Base-by-base conservation (phyloP, 2,329 filamentous ascomycete species). In the Thermoascus crustaceus region DNA sequence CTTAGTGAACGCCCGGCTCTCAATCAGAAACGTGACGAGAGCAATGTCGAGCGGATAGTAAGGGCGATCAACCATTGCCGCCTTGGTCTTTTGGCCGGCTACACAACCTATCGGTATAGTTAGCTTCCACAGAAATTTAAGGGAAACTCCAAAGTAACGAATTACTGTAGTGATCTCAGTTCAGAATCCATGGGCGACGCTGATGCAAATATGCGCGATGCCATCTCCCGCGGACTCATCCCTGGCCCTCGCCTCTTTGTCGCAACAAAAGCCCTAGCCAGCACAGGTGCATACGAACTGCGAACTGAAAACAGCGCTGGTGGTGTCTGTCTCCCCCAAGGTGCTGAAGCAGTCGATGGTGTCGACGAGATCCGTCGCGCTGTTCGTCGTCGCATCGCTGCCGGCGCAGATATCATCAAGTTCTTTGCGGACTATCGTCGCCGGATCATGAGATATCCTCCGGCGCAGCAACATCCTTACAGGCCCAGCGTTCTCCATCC, bases 101-200 rank as follows among this genome's bases (percentile, higher is more conserved):
- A 72, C 57, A 79, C 73, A 0, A 76, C 72, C 2, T 75, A 75
- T 50, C 63, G 72, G 11, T 72, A 76, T 48, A n/a, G n/a, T 61
- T 75, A 1, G 71, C 72, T 8, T 72, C 70, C 19, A 10, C 5
- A 11, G 10, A 11, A 25, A 18, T 8, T 5, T 16, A 26, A 11
- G 9, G 9, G 19, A n/a, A 24, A 18, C 24, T 27, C 10, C n/a
- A 11, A 27, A 13, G 11, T 4, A 27, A 27, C 9, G 16, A 6
- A 5, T 20, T 7, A 5, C 22, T 11, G 13, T 20, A 62, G 73
- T 7, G 73, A 76, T 48, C 61, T 76, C 1, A 71, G 72, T 9
- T 72, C 70, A 3, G 72, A 76, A 46, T 64, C 65, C 0, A 61
- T 75, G 40, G 57, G 61, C 18, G 64, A 68, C 23, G 64, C 65